Conservation (phyloP, 2,329 filamentous ascomycete genomes). For the Hypoxylon sp. region DNA sequence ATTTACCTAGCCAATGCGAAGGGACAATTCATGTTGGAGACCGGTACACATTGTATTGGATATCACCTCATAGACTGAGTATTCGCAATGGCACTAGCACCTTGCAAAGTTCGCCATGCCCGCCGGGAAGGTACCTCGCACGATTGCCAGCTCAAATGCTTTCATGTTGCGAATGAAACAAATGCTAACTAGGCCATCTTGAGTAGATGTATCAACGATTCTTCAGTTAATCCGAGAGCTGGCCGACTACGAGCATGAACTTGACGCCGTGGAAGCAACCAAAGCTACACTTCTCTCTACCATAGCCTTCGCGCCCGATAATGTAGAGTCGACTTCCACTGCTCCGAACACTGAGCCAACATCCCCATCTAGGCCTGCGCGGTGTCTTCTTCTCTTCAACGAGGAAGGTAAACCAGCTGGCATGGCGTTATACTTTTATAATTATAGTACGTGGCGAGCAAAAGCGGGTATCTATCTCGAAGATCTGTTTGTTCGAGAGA, state of each 20-base stretch:
- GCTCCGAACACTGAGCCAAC: conserved; percentile 67
- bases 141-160: conserved; percentile 8
- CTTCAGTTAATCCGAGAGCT: conserved; percentile 86
- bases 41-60: neutral
- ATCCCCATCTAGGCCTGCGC: conserved; percentile 73
- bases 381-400: conserved; percentile 78
- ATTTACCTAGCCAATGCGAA: conserved; percentile 10
- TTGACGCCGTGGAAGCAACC: conserved; percentile 82
- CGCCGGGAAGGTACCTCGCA: conserved; percentile 67
- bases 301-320: conserved; percentile 79
- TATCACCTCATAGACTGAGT: neutral
- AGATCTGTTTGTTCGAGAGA: conserved; percentile 85
- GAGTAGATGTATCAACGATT: conserved; percentile 83
- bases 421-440: conserved; percentile 95
- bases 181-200: conserved; percentile 31
- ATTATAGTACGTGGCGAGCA: conserved; percentile 94
- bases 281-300: conserved; percentile 79
- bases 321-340: conserved; percentile 58
- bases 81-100: conserved; percentile 53
- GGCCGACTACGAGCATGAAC: conserved; percentile 87
- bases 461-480: conserved; percentile 92
- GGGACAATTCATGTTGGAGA: neutral
- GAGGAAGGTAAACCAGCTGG: conserved; percentile 69
- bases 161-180: conserved; percentile 6
- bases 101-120: conserved; percentile 68